Evolutionary conservation across 2,329 filamentous ascomycete genomes (phyloP).

Genomic region (Fusarium cicatricum): DNA sequence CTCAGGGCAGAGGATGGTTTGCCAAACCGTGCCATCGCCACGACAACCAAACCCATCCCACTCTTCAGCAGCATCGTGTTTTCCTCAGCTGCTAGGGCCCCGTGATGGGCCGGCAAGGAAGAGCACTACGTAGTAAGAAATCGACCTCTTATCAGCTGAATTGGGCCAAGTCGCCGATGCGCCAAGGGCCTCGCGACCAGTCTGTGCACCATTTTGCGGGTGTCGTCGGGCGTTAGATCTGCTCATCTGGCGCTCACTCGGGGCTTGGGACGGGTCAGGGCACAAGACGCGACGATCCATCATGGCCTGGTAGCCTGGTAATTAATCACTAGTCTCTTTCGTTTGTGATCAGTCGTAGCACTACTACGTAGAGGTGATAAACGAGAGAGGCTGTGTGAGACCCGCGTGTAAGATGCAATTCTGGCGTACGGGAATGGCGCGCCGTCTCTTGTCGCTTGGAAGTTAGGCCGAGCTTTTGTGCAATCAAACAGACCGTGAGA

Average conservation of each 20-base stretch:
- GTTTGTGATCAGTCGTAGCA: slow-evolving; percentile 8
- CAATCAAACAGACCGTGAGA: slow-evolving; percentile 18
- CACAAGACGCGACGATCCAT: not conserved
- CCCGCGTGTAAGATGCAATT: slow-evolving; percentile 7
- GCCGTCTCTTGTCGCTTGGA: slow-evolving; percentile 1
- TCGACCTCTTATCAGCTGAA: slow-evolving; percentile 15
- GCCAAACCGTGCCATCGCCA: slow-evolving; percentile 28
- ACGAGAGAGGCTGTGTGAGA: slow-evolving; percentile 2
- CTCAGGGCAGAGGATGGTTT: slow-evolving; percentile 12
- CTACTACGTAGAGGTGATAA: not conserved
- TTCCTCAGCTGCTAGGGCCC: slow-evolving; percentile 6
- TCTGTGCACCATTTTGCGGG: slow-evolving; percentile 33
- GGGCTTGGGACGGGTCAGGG: slow-evolving; percentile 4
- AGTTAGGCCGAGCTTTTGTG: slow-evolving; percentile 5
- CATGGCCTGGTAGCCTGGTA: too few relatives aligned
- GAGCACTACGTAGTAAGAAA: too few relatives aligned
- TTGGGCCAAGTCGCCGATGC: slow-evolving; percentile 34
- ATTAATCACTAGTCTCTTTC: not conserved
- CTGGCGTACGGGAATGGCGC: slow-evolving; percentile 9
- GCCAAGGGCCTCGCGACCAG: slow-evolving; percentile 21
- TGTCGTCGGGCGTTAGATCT: slow-evolving; percentile 37
- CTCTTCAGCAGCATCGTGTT: slow-evolving; percentile 8
- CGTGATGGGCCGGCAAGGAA: slow-evolving; percentile 12
- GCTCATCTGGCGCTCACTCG: slow-evolving; percentile 13
- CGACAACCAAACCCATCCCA: slow-evolving; percentile 29